Base-by-base conservation (phyloP, 139 green algal genomes). In the Picochlorum sp. region DNA sequence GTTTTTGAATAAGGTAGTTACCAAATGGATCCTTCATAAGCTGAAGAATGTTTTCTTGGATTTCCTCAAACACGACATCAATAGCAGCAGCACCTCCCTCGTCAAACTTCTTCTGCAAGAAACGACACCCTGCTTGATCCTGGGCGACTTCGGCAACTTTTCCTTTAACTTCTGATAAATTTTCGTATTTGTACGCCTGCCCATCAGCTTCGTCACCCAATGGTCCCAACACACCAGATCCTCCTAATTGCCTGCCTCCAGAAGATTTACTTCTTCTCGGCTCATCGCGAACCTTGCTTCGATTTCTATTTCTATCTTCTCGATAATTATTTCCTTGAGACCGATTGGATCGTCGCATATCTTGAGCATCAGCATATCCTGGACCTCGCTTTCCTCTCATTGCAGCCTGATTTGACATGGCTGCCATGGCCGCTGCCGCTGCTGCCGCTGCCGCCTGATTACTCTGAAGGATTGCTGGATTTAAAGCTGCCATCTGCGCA, bases 1-100 rank as follows among this genome's bases (percentile, higher is more conserved):
- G 79, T 83, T 99, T 98, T 79, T 99, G 94, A 45, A 97, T 88
- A 38, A 99, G 84, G 79, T 99, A 99, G 74, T 99, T 99, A 65
- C 94, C 94, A 61, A 99, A 99, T n/a, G 93, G 90, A 70, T 99
- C 94, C 63, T 86, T 83, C 94, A 99, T 99, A 15, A 99, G 84
- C 58, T 92, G 83, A 24, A 90, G 83, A 8, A 93, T 81, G 64
- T 92, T 78, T 44, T 81, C 83, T 69, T 88, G 71, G 14, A 95
- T 78, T 74, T 93, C 85, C 13, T 72, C 58, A 7, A 95, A 86
- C 55, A 96, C 79, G 28, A 71, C 38, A 21, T 72, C 74, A 14
- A 97, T 83, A 45, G 92, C 90, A 7, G 77, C 66, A 4, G 84
- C 60, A 18, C 87, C 88, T 6, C 90, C 94, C 73, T 97, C 92